A percentile compares a stretch with the other conserved stretches of the same genome.
phyloP scores from a whole-genome alignment of 176 grass and related monocot genomes.

The Otatea glauca region DNA sequence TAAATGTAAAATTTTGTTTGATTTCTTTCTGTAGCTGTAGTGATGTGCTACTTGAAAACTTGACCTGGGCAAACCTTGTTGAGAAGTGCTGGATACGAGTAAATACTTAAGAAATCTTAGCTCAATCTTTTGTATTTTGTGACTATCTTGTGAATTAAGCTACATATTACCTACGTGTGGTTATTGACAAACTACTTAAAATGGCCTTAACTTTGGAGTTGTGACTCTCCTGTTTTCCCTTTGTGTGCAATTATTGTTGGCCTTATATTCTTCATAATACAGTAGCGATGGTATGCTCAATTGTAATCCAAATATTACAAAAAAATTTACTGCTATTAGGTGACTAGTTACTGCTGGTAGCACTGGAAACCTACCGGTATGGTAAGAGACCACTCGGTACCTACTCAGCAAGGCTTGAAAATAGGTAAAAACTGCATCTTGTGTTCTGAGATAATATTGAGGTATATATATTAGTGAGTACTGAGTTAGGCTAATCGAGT shows the following conservation, averaged over 20 bases:
- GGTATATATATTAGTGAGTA: neutral
- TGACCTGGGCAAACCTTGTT: neutral
- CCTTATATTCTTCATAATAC: neutral
- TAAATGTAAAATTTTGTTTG: neutral
- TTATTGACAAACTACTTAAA: neutral
- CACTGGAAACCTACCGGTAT: neutral
- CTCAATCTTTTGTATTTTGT: neutral
- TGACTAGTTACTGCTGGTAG: neutral
- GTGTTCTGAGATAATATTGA: neutral
- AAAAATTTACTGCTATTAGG: neutral
- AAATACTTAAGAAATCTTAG: neutral
- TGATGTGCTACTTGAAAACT: neutral
- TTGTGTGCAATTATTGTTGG: neutral
- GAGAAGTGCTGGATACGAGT: neutral
- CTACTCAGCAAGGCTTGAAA: neutral
- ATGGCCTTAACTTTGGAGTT: neutral
- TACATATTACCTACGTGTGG: neutral
- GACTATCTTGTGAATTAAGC: neutral
- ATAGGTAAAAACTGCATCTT: neutral
- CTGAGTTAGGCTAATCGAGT: neutral
- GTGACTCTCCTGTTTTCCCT: neutral
- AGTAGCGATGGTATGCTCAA: neutral
- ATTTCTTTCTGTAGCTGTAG: neutral
- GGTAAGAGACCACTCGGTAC: neutral
- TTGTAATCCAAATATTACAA: neutral